Evolutionary conservation across 2,329 filamentous ascomycete species (phyloP).

Genomic region (Sphaceloma murrayae): DNA sequence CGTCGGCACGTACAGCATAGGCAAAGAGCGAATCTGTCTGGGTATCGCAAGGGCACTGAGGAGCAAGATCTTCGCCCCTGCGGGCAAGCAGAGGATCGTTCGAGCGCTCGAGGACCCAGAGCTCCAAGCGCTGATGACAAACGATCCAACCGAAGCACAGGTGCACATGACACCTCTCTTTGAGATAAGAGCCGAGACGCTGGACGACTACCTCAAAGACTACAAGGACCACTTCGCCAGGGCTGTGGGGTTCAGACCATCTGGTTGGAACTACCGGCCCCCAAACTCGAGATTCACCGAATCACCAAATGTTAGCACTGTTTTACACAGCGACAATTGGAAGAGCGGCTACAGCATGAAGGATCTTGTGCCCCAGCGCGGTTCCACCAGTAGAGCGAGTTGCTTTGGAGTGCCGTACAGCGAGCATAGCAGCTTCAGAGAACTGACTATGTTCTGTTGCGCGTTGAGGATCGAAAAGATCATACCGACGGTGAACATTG

Average conservation of each 20-base stretch:
- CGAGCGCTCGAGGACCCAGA: slow-evolving; percentile 77
- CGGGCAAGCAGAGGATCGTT: slow-evolving; percentile 76
- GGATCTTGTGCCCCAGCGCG: slow-evolving; percentile 72
- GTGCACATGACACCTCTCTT: slow-evolving; percentile 97
- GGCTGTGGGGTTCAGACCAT: slow-evolving; percentile 83
- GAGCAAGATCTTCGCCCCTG: slow-evolving; percentile 80
- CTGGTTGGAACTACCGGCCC: slow-evolving; percentile 86
- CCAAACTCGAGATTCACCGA: slow-evolving; percentile 53
- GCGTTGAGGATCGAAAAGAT: slow-evolving; percentile 77
- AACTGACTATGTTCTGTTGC: slow-evolving; percentile 89
- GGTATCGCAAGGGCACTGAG: slow-evolving; percentile 79
- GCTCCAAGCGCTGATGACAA: slow-evolving; percentile 65
- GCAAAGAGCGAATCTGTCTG: slow-evolving; percentile 91
- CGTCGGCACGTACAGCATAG: slow-evolving; percentile 94
- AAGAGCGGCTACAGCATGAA: slow-evolving; percentile 59
- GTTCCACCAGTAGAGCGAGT: slow-evolving; percentile 69
- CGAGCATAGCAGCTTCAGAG: slow-evolving; percentile 90
- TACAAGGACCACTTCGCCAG: slow-evolving; percentile 75
- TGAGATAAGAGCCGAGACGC: slow-evolving; percentile 83
- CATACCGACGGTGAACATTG: slow-evolving; percentile 88
- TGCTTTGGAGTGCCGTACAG: slow-evolving; percentile 94
- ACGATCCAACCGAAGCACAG: slow-evolving; percentile 72
- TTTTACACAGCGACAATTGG: slow-evolving; percentile 63
- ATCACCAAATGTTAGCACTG: slow-evolving; percentile 53
- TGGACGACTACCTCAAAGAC: slow-evolving; percentile 76